Percentiles rank a stretch among this genome's conserved stretches.
phyloP scores from a whole-genome alignment of 352 stramenopile species.

The Phytophthora quininea region DNA sequence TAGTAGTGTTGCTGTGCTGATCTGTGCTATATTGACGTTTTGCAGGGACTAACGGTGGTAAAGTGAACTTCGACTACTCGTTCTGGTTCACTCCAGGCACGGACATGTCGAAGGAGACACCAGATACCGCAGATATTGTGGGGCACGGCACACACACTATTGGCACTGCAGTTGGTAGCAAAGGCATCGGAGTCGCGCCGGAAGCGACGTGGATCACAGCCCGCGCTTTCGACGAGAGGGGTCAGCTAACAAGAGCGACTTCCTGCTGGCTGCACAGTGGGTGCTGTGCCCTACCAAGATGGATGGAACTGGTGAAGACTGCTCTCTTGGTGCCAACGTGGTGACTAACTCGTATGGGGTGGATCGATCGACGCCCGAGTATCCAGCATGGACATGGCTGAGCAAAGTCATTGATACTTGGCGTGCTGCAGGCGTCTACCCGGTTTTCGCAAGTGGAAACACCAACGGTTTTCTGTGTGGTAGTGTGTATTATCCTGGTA shows the following conservation, averaged over 20 bases:
- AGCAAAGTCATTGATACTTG: conserved; percentile 61
- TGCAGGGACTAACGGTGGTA: conserved; percentile 31
- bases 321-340: conserved; percentile 62
- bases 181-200: conserved; percentile 65
- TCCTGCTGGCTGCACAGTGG: conserved; percentile 70
- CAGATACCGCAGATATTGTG: conserved; percentile 69
- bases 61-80: conserved; percentile 65
- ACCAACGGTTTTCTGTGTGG: conserved; percentile 77
- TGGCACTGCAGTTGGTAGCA: conserved; percentile 55
- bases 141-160: conserved; percentile 78
- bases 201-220: conserved; percentile 74
- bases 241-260: conserved; percentile 70
- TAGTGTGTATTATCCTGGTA: conserved; percentile 73
- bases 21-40: conserved; percentile 2
- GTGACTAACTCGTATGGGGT: conserved; percentile 76
- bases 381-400: conserved; percentile 62
- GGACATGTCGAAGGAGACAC: conserved; percentile 58
- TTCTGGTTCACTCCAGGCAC: conserved; percentile 70
- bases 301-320: conserved; percentile 52
- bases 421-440: conserved; percentile 50
- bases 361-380: conserved; percentile 47
- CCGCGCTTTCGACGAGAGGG: conserved; percentile 63
- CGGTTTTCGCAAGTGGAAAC: conserved; percentile 74
- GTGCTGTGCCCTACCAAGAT: conserved; percentile 66
- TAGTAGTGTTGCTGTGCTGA: neutral